Percentiles rank a stretch among this genome's conserved stretches.
phyloP scores from a whole-genome alignment of 1,139 yeast species.

The Trichomonascaceae sp. region DNA sequence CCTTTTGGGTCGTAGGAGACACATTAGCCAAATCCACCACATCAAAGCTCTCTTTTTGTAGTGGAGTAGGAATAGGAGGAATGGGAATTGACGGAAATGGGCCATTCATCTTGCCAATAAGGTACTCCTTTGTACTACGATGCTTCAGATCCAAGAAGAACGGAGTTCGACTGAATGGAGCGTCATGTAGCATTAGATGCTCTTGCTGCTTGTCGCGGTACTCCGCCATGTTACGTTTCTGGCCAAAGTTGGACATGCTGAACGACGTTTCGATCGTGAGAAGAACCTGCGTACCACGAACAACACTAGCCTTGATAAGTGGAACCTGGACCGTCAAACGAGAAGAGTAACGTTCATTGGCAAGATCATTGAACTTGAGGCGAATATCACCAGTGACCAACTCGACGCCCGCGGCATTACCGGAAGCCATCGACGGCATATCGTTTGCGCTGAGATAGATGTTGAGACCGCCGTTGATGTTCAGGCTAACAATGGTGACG shows the following conservation, averaged over 20 bases:
- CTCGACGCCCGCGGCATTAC: slow-evolving; percentile 20
- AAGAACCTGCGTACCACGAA: slow-evolving; percentile 15
- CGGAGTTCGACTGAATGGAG: slow-evolving; percentile 69
- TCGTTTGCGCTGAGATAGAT: slow-evolving; percentile 16
- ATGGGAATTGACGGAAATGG: slow-evolving; percentile 44
- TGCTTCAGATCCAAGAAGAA: slow-evolving; percentile 46
- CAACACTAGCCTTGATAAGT: slow-evolving; percentile 26
- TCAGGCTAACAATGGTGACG: slow-evolving; percentile 41
- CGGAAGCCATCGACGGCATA: background rate
- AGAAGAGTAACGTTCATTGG: slow-evolving; percentile 52
- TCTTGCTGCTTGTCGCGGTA: slow-evolving; percentile 44
- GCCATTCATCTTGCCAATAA: slow-evolving; percentile 29
- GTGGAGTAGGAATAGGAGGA: slow-evolving; percentile 54
- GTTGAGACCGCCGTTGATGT: slow-evolving; percentile 18
- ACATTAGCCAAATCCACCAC: slow-evolving; percentile 14
- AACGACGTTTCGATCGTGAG: slow-evolving; percentile 41
- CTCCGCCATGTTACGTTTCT: slow-evolving; percentile 36
- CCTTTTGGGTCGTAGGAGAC: slow-evolving; percentile 1
- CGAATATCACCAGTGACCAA: slow-evolving; percentile 26
- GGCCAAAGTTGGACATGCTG: slow-evolving; percentile 45
- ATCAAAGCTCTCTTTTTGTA: slow-evolving; percentile 26
- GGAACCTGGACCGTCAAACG: slow-evolving; percentile 42
- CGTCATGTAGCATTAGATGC: slow-evolving; percentile 61
- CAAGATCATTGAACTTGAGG: slow-evolving; percentile 50
- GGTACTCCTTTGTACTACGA: slow-evolving; percentile 32